Base-by-base conservation (phyloP, 2,329 filamentous ascomycete genomes). In the Claviceps sp. region DNA sequence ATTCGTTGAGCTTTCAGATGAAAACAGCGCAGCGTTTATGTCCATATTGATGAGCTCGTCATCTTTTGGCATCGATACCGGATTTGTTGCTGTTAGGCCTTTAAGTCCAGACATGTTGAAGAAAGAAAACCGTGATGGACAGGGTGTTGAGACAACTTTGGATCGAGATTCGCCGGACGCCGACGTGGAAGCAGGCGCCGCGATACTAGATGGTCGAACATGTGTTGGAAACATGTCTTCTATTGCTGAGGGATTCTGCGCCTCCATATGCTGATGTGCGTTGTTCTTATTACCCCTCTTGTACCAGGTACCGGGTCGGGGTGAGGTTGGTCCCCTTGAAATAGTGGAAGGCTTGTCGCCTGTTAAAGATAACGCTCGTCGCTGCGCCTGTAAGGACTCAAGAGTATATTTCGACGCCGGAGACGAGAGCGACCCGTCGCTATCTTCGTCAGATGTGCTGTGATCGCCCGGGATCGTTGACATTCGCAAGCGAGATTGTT, bases 11-110 rank as follows among this genome's bases (percentile, higher is more conserved):
- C 67, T 59, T 2, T 68, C 67, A 1, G 64, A 56, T 0, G 78
- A 76, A 54, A 76, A 81, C 13, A 84, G 70, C 0, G 74, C 73
- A 1, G 72, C 62, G 37, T 77, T 72, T 41, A 84, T 70, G 59
- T 82, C 72, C 48, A 84, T 66, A 48, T 70, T 72, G 57, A 74
- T 71, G 5, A 82, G 70, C 53, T 81, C 76, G 54, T 82, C 78
- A 51, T 75, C 67, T 24, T 62, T 65, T 14, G 59, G 62, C 38
- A 58, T 56, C 10, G 61, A n/a, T 22, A 59, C 52, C 22, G 62
- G 54, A 37, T 34, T 47, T 5, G 58, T 54, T 10, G 56, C 56
- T 22, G 58, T 45, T 55, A 51, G 51, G 22, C 60, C 59, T 52
- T 62, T 71, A 45, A 75, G 61, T 11, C 71, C 66, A 48, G 71